Evolutionary conservation across 768 basidiomycete species (phyloP).

Genomic region (Russula dissimulans): DNA sequence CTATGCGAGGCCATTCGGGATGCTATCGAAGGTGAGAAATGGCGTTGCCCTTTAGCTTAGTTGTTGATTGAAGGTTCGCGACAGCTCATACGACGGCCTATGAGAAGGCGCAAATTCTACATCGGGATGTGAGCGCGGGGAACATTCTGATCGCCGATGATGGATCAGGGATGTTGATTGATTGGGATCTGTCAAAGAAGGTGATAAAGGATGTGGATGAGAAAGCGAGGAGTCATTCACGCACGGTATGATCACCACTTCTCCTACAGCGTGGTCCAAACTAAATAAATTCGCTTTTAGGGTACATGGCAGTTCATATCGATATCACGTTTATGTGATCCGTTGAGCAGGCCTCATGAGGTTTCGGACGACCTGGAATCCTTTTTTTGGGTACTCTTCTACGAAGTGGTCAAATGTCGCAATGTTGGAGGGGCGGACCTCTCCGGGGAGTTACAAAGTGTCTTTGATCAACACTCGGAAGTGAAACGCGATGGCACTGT

Average conservation of each 20-base stretch:
- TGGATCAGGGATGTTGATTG: not conserved
- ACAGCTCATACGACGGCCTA: not conserved
- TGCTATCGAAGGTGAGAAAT: not conserved
- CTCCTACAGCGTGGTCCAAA: not conserved
- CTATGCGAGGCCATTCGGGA: not conserved
- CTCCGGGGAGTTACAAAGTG: not conserved
- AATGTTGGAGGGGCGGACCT: not conserved
- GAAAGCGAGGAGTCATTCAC: not conserved
- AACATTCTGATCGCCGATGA: not conserved
- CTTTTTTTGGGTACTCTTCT: constrained; percentile 15
- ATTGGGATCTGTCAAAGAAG: constrained; percentile 1
- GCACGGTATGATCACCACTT: not conserved
- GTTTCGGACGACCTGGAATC: constrained; percentile 19
- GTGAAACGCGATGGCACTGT: not conserved
- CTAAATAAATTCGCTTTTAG: not conserved
- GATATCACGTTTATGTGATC: not conserved
- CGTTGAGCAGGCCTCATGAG: not conserved
- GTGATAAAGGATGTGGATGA: not conserved
- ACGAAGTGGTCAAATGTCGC: not conserved
- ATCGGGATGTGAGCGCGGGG: constrained; percentile 1
- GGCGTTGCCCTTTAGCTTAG: not conserved
- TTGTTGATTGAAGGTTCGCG: not conserved
- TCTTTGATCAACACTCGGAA: not conserved
- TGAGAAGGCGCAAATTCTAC: not conserved
- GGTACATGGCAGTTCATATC: constrained; percentile 20